phyloP scores from a whole-genome alignment of 306 rosid species.

The Bauhinia variegata region DNA sequence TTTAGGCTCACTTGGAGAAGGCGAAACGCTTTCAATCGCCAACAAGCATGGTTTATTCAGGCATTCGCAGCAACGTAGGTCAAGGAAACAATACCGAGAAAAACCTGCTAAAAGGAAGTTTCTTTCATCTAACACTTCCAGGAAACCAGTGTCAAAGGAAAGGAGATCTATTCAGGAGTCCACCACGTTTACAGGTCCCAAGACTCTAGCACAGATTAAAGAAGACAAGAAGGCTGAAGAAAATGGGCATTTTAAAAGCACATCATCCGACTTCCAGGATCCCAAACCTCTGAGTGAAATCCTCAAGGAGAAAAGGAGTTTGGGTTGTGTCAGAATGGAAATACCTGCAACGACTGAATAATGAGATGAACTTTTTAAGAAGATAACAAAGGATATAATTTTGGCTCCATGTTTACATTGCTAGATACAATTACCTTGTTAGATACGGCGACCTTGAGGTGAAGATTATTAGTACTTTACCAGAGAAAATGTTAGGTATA shows the following conservation, averaged over 20 bases:
- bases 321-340: constrained; percentile 33
- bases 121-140: too few species aligned
- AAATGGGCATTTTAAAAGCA: constrained; percentile 35
- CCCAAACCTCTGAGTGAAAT: constrained; percentile 71
- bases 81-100: constrained; percentile 52
- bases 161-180: constrained; percentile 39
- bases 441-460: background rate
- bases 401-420: constrained; percentile 23
- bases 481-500: constrained; percentile 12
- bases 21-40: constrained; percentile 41
- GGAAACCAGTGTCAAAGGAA: too few species aligned
- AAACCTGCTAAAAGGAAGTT: constrained; percentile 31
- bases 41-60: constrained; percentile 42
- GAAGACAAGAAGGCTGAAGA: constrained; percentile 54
- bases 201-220: constrained; percentile 72
- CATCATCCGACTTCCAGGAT: constrained; percentile 54
- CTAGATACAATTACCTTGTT: constrained; percentile 18
- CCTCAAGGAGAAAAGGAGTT: constrained; percentile 56
- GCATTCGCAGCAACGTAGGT: constrained; percentile 50
- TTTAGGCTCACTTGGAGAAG: constrained; percentile 39
- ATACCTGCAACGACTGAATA: constrained; percentile 39
- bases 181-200: constrained; percentile 65
- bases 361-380: constrained; percentile 11
- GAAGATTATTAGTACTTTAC: constrained; percentile 35
- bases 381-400: constrained; percentile 19